Percentiles rank a stretch among this genome's conserved stretches.
These are phyloP conservation scores for Ogataea paraovalis DNA, from an alignment of 805 yeast species.

Conservation along the genomic window DNA sequence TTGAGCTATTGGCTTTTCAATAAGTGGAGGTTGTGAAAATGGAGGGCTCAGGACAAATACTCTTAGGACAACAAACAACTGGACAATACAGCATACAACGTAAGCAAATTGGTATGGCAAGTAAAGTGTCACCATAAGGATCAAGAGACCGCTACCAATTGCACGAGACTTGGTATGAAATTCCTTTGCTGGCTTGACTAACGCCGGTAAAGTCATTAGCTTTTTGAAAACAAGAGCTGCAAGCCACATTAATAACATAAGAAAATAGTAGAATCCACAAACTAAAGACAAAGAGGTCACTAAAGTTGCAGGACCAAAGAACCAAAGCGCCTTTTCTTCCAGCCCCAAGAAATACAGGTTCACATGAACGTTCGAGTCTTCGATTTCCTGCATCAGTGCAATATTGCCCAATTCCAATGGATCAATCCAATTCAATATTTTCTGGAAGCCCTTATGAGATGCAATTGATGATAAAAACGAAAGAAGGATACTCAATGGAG, in stretches of 20 bases:
- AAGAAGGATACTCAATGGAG: conserved; percentile 22
- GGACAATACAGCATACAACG: conserved; percentile 55
- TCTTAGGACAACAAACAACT: conserved; percentile 48
- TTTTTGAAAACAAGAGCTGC: conserved; percentile 18
- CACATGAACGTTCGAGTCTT: conserved; percentile 33
- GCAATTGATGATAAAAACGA: conserved; percentile 38
- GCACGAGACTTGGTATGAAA: conserved; percentile 23
- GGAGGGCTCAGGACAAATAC: conserved; percentile 8
- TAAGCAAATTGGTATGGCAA: conserved; percentile 82
- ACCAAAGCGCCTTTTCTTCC: conserved; percentile 50
- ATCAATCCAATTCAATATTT: conserved; percentile 42
- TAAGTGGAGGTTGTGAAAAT: not conserved
- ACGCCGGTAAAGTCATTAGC: conserved; percentile 1
- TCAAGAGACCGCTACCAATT: conserved; percentile 35
- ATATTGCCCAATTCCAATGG: conserved; percentile 50
- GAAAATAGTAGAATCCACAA: conserved; percentile 30
- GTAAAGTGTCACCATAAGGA: conserved; percentile 50
- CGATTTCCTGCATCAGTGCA: conserved; percentile 38
- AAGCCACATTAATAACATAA: conserved; percentile 28
- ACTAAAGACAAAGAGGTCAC: conserved; percentile 43
- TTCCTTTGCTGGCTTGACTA: conserved; percentile 2
- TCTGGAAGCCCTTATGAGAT: conserved; percentile 33
- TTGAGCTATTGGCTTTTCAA: not conserved
- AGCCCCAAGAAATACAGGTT: conserved; percentile 69
- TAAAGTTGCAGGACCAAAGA: conserved; percentile 56